Evolutionary conservation across 176 grass and related monocot species (phyloP).

Genomic region (Aegilops sharonensis): DNA sequence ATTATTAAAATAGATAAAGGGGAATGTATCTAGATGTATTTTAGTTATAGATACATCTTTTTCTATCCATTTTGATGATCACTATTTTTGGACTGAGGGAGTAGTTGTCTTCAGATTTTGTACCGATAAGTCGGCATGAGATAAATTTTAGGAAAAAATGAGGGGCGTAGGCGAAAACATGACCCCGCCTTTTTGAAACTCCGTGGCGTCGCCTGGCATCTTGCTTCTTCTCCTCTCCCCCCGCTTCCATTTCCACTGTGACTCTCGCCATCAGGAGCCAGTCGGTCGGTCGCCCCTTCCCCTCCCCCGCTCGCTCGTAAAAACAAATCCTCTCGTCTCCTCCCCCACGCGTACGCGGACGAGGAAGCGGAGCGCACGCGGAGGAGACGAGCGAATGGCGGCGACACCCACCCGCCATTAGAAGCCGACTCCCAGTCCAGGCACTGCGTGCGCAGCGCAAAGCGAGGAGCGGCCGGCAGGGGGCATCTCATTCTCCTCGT

Average conservation of each 20-base stretch:
- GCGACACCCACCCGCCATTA: background rate
- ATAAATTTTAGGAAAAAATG: background rate
- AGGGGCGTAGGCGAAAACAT: background rate
- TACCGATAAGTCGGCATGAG: background rate
- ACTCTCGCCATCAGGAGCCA: background rate
- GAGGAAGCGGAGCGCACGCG: background rate
- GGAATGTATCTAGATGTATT: no score
- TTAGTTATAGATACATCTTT: no score
- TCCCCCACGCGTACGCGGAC: background rate
- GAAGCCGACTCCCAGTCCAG: background rate
- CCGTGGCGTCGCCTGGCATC: slow-evolving; percentile 7
- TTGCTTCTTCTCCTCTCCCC: background rate
- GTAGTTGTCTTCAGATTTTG: no score
- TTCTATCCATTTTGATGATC: no score
- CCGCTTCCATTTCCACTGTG: background rate
- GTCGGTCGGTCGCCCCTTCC: background rate
- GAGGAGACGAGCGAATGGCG: background rate
- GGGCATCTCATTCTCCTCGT: slow-evolving; percentile 21
- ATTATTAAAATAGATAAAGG: no score
- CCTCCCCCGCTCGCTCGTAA: background rate
- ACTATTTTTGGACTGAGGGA: no score
- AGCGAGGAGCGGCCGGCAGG: background rate
- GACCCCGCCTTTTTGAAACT: background rate
- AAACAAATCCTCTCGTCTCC: background rate
- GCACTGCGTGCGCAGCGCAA: background rate